Base-by-base conservation (phyloP, 768 basidiomycete genomes). In the Mycena galericulata region DNA sequence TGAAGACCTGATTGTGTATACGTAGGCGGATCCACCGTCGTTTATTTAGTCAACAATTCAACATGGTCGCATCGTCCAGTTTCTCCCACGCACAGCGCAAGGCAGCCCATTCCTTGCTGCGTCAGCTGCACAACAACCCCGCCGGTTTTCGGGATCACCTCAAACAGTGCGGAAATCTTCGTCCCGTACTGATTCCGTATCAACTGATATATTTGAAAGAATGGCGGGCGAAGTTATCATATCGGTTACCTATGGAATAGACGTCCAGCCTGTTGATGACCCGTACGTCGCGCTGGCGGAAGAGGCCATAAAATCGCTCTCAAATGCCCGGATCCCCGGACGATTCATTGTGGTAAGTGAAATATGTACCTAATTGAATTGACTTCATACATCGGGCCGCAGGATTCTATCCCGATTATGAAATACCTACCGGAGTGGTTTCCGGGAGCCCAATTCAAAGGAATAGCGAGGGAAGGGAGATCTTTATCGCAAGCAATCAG, bases 381-480 rank as follows among this genome's bases (percentile, higher is more conserved):
- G 55, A 36, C 18, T 58, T n/a, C 12, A 6, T 24, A 20, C 40
- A 24, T n/a, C 17, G 29, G 22, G 6, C 18, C 18, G 24, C 6
- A 63, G 68, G 57, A 56, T 34, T 61, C 24, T 29, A 40, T 70
- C n/a, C 60, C 61, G 30, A n/a, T 63, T 77, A 77, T 87, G 62
- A 81, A 81, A 72, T 77, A 83, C 45, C 66, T 87, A 11, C 86
- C 86, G 0, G 76, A 69, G 46, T 87, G 84, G 84, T 43, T 86
- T 15, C 85, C 84, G 6, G 86, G 86, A 0, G 81, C 83, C 20
- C 77, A 77, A 4, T 87, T 87, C 67, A 79, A 86, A 71, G 75
- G 76, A 30, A 81, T 78, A 55, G 86, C 84, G 2, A 73, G 75
- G 29, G 62, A 67, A n/a, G 84, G 82, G 81, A 78, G 75, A 30